Percentiles rank a stretch among this genome's conserved stretches.
Evolutionary conservation across 371 early-diverging fungal species (phyloP).

Genomic region (Choanephora cucurbitarum): DNA sequence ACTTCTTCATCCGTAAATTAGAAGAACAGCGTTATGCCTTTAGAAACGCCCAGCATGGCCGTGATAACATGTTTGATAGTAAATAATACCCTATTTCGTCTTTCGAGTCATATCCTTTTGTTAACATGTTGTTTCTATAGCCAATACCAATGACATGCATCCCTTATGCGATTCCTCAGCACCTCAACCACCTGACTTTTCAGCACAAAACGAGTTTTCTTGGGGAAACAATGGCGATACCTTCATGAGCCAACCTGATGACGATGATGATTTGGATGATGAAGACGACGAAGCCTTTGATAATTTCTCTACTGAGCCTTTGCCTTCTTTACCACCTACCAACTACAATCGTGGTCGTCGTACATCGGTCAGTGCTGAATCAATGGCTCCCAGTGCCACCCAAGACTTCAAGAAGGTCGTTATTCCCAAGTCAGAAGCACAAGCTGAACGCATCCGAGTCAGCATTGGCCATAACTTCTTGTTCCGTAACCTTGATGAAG

Average conservation of each 20-base stretch:
- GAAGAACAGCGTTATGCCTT: constrained; percentile 66
- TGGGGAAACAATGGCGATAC: constrained; percentile 13
- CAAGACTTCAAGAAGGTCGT: constrained; percentile 79
- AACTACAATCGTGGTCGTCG: constrained; percentile 80
- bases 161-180: constrained; percentile 21
- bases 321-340: constrained; percentile 42
- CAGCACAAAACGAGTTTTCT: constrained; percentile 5
- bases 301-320: constrained; percentile 50
- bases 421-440: constrained; percentile 86
- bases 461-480: constrained; percentile 90
- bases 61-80: constrained; percentile 14
- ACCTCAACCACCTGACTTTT: constrained; percentile 8
- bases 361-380: constrained; percentile 95
- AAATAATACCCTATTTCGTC: not conserved
- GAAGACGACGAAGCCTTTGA: constrained; percentile 62
- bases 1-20: constrained; percentile 81
- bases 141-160: constrained; percentile 24
- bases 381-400: constrained; percentile 88
- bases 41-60: constrained; percentile 21
- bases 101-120: not conserved
- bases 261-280: constrained; percentile 58
- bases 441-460: constrained; percentile 77
- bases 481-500: constrained; percentile 93
- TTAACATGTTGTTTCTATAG: not conserved
- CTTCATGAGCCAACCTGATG: constrained; percentile 43